These are phyloP conservation scores for Colletotrichum euphorbiae DNA, from an alignment of 2,329 filamentous ascomycete species.

Conservation along the genomic window DNA sequence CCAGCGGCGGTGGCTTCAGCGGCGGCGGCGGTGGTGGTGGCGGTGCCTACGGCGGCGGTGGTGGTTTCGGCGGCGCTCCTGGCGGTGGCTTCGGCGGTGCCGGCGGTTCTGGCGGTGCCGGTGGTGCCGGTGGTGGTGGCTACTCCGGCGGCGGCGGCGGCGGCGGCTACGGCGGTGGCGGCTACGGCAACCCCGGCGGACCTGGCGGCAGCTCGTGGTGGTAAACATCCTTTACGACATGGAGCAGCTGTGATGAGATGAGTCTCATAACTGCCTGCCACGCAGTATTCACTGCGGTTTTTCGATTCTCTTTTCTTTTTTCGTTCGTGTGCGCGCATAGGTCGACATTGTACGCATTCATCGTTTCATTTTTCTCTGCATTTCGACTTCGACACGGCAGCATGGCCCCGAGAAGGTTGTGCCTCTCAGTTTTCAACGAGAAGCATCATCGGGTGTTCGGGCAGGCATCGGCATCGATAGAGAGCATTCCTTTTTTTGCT, in stretches of 20 bases:
- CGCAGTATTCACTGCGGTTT: slow-evolving; percentile 48
- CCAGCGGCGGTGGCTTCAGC: slow-evolving; percentile 57
- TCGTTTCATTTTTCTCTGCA: slow-evolving; percentile 46
- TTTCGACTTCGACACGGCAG: slow-evolving; percentile 47
- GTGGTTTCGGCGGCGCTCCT: slow-evolving; percentile 61
- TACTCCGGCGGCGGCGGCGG: slow-evolving; percentile 50
- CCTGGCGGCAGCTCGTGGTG: slow-evolving; percentile 76
- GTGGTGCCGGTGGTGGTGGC: slow-evolving; percentile 55
- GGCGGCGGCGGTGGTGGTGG: slow-evolving; percentile 53
- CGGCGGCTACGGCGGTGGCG: slow-evolving; percentile 61
- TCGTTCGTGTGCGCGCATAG: slow-evolving; percentile 38
- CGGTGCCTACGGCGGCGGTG: slow-evolving; percentile 61
- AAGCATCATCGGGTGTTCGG: slow-evolving; percentile 50
- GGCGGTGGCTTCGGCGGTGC: slow-evolving; percentile 56
- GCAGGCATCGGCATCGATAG: slow-evolving; percentile 46
- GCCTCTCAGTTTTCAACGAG: slow-evolving; percentile 46
- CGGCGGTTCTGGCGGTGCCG: slow-evolving; percentile 57
- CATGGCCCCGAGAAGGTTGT: slow-evolving; percentile 49
- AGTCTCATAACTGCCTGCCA: slow-evolving; percentile 12
- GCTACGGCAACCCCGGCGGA: slow-evolving; percentile 77
- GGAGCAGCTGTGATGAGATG: slow-evolving; percentile 16
- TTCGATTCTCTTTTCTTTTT: slow-evolving; percentile 35
- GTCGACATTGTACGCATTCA: slow-evolving; percentile 41
- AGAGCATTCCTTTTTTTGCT: slow-evolving; percentile 44
- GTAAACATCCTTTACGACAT: slow-evolving; percentile 54